Evolutionary conservation across 805 yeast genomes (phyloP).

Genomic region (Lachancea thermotolerans): DNA sequence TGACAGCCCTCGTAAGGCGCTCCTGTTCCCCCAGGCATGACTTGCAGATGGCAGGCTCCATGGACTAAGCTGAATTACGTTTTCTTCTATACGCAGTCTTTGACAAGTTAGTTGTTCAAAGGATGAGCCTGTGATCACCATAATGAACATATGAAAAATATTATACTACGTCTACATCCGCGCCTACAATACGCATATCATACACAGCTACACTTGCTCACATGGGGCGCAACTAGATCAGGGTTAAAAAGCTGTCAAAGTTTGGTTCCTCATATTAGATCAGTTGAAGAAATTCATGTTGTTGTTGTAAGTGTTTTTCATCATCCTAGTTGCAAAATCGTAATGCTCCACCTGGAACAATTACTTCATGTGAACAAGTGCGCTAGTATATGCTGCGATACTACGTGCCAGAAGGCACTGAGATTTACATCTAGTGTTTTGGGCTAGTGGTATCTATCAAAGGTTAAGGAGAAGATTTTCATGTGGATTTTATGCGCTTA

Average conservation of each 20-base stretch:
- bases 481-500: too few species aligned
- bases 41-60: constrained; percentile 63
- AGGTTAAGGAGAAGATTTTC: too few species aligned
- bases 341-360: constrained; percentile 6
- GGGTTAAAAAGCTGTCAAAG: constrained; percentile 64
- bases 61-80: background rate
- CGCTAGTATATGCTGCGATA: background rate
- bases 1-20: constrained; percentile 59
- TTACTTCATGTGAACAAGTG: constrained; percentile 4
- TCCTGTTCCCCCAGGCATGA: constrained; percentile 52
- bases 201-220: background rate
- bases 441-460: too few species aligned
- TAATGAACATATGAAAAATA: too few species aligned
- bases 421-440: too few species aligned
- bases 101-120: too few species aligned
- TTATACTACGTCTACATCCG: background rate
- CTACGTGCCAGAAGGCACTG: too few species aligned
- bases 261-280: constrained; percentile 47
- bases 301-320: constrained; percentile 40
- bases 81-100: too few species aligned
- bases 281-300: constrained; percentile 69
- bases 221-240: constrained; percentile 30
- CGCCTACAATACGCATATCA: background rate
- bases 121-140: too few species aligned
- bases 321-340: constrained; percentile 21